These are phyloP conservation scores for Claviceps maximensis DNA, from an alignment of 2,329 filamentous ascomycete species.

Conservation along the genomic window DNA sequence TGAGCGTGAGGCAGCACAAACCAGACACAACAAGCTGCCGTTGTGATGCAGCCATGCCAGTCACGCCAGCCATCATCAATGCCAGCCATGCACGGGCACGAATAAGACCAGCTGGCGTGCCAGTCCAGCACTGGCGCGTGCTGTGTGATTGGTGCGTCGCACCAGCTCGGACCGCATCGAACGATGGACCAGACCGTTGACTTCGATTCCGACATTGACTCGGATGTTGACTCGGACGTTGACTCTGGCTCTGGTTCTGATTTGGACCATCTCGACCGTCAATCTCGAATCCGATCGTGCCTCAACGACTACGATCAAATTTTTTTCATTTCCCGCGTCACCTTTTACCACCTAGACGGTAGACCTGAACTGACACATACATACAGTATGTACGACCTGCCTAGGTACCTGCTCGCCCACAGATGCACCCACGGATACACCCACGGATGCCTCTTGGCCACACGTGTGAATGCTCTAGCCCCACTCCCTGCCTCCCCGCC, in stretches of 20 bases:
- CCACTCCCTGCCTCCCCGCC: background rate
- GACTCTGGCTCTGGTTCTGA: background rate
- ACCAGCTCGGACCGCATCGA: background rate
- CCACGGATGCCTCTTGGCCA: background rate
- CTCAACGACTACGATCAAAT: too few relatives aligned
- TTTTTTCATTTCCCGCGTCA: too few relatives aligned
- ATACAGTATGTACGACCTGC: too few relatives aligned
- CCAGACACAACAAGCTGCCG: background rate
- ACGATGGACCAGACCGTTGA: background rate
- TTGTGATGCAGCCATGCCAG: background rate
- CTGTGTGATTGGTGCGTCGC: background rate
- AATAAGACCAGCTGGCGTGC: background rate
- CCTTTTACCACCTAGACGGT: too few relatives aligned
- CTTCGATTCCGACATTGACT: too few relatives aligned
- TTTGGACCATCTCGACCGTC: too few relatives aligned
- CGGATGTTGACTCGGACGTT: background rate
- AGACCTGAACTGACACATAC: too few relatives aligned
- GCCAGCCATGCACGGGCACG: slow-evolving; percentile 2
- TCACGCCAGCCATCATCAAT: background rate
- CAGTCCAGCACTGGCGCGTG: background rate
- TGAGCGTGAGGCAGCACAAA: too few relatives aligned
- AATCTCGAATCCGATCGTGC: too few relatives aligned
- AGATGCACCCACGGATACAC: background rate
- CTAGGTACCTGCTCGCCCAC: too few relatives aligned
- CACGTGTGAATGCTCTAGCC: background rate